Base-by-base conservation (phyloP, 441 rosid species). In the Kokia cookei region DNA sequence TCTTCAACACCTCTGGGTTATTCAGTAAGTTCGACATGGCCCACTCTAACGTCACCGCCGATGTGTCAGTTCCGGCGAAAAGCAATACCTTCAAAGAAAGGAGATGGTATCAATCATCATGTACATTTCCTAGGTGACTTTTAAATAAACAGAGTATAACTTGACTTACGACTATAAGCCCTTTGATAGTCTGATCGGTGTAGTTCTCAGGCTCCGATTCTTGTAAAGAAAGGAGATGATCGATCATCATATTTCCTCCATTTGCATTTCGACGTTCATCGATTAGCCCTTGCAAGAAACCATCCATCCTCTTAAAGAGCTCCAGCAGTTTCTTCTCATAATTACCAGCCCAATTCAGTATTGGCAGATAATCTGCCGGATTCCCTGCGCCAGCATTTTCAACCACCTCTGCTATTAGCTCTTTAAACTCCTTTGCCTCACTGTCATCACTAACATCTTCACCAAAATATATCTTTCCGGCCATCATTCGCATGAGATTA, bases 31-130 rank as follows among this genome's bases (percentile, higher is more conserved):
- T 84, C 5, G 86, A 62, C 84, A 89, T 81, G 14, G 88, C 91
- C 89, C 90, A 86, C 61, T 86, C 88, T 57, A 89, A 14, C 27
- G 89, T 83, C n/a, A 81, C 77, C 3, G 84, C 72, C 0, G 89
- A 15, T 2, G 92, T 84, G 27, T 85, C 89, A 0, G 88, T 82
- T 14, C 89, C 86, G 0, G 85, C 88, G 1, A 80, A n/a, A 75
- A 83, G 6, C 76, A 84, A 74, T 1, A 71, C 50, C 88, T 83
- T 65, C 17, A 32, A 42, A 73, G 51, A n/a, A 65, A 65, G 43
- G 43, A 40, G 43, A 40, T 40, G 43, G 43, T 40, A 40, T 40
- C 43, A 40, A 40, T 40, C 43, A 40, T 40, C 43, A 40, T 7
- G 43, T 7, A 40, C 7, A 40, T 40, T 40, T 40, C 10, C 43